These are phyloP conservation scores for Ophiosphaerella narmari DNA, from an alignment of 2,329 filamentous ascomycete species.

Conservation along the genomic window DNA sequence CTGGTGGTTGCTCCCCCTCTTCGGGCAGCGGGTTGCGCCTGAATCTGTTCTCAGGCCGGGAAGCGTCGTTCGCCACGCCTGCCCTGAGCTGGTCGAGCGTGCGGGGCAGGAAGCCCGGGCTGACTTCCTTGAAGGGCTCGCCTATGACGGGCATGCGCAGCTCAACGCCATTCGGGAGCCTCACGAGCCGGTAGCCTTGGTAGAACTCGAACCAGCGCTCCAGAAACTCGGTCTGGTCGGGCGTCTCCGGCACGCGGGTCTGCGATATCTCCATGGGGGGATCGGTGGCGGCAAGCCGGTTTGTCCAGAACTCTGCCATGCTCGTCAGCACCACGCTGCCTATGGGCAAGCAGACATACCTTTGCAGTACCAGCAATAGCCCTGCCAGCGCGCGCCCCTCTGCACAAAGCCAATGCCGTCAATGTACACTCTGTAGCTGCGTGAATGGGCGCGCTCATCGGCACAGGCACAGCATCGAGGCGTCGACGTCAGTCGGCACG, in stretches of 20 bases:
- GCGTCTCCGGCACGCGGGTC: conserved; percentile 53
- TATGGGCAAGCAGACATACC: conserved; percentile 23
- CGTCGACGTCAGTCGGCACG: conserved; percentile 48
- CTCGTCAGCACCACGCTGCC: conserved; percentile 7
- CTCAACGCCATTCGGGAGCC: conserved; percentile 49
- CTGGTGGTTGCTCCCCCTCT: conserved; percentile 26
- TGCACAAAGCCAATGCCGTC: conserved; percentile 57
- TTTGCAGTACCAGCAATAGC: conserved; percentile 59
- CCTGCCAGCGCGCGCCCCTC: conserved; percentile 54
- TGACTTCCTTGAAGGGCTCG: conserved; percentile 54
- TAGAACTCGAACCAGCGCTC: conserved; percentile 56
- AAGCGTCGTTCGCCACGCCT: conserved; percentile 34
- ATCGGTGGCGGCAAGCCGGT: conserved; percentile 50
- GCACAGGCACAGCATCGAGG: conserved; percentile 49
- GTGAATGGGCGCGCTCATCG: conserved; percentile 48
- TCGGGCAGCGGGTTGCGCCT: conserved; percentile 24
- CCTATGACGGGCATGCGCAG: conserved; percentile 52
- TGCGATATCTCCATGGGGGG: conserved; percentile 48
- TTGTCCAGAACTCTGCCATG: conserved; percentile 53
- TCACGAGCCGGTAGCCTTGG: conserved; percentile 51
- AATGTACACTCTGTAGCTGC: conserved; percentile 53
- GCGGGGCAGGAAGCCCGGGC: conserved; percentile 53
- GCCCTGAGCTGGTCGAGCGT: conserved; percentile 52
- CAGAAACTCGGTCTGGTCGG: conserved; percentile 54
- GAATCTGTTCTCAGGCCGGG: conserved; percentile 36